A percentile compares a stretch with the other conserved stretches of the same genome.
phyloP scores from a whole-genome alignment of 495 filamentous ascomycete genomes.

The Neurospora tetraspora region DNA sequence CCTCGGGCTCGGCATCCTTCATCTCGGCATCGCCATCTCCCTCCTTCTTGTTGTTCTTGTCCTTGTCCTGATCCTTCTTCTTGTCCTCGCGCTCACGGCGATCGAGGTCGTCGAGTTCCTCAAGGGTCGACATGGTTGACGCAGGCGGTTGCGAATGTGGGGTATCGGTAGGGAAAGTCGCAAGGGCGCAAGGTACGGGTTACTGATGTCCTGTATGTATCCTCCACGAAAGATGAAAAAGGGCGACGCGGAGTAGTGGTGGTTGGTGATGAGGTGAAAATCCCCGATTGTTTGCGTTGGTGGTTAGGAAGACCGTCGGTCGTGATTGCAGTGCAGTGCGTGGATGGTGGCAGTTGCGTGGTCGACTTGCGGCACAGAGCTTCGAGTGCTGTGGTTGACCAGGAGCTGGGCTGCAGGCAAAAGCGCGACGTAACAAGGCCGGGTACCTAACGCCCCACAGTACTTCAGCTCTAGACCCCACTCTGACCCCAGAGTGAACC shows the following conservation, averaged over 20 bases:
- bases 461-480: conserved; percentile 5
- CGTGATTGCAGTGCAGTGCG: conserved; percentile 11
- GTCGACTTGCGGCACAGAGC: conserved; percentile 11
- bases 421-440: conserved; percentile 29
- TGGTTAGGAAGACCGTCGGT: conserved; percentile 3
- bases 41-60: conserved; percentile 57
- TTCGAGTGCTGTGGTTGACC: conserved; percentile 11
- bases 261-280: background rate
- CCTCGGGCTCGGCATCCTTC: conserved; percentile 65
- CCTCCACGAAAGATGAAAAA: background rate
- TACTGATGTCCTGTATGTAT: background rate
- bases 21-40: conserved; percentile 76
- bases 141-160: background rate
- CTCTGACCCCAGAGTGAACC: conserved; percentile 4
- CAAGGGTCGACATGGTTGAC: conserved; percentile 29
- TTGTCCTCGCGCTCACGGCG: conserved; percentile 61
- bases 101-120: conserved; percentile 36
- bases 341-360: conserved; percentile 5
- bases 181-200: background rate
- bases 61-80: conserved; percentile 60
- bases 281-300: background rate
- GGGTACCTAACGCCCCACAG: conserved; percentile 2
- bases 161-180: background rate
- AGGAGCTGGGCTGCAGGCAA: conserved; percentile 24
- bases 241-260: background rate